phyloP scores from a whole-genome alignment of 2,329 filamentous ascomycete genomes.

The Penicillium brevicompactum region DNA sequence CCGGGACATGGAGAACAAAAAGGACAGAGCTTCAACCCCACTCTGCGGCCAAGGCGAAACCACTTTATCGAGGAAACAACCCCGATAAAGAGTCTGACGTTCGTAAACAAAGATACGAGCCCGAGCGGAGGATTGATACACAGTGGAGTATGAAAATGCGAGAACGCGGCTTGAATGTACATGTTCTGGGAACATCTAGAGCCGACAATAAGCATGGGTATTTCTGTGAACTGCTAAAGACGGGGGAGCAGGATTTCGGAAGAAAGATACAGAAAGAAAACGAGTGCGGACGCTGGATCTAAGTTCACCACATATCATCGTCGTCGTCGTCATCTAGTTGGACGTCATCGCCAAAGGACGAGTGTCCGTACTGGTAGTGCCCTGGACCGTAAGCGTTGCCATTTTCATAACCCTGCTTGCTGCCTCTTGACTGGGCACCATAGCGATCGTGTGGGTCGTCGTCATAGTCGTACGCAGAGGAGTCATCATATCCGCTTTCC shows the following conservation, averaged over 20 bases:
- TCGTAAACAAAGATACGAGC: slow-evolving; percentile 2
- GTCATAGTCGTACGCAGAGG: slow-evolving; percentile 56
- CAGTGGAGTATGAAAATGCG: slow-evolving; percentile 4
- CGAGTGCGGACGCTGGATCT: slow-evolving; percentile 23
- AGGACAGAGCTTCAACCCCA: no score
- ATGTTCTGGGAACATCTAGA: slow-evolving; percentile 28
- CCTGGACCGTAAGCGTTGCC: slow-evolving; percentile 38
- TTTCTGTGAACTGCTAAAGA: slow-evolving; percentile 31
- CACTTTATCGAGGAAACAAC: no score
- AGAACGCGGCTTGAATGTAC: slow-evolving; percentile 28
- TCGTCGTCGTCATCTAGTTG: slow-evolving; percentile 49
- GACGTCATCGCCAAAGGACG: slow-evolving; percentile 44
- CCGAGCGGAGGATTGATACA: neutral
- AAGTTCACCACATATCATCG: slow-evolving; percentile 52
- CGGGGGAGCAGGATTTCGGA: slow-evolving; percentile 25
- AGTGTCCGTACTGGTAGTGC: slow-evolving; percentile 44
- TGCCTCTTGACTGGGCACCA: slow-evolving; percentile 40
- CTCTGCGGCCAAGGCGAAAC: no score
- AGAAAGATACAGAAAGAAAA: slow-evolving; percentile 14
- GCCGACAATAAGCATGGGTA: slow-evolving; percentile 34
- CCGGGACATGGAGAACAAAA: neutral
- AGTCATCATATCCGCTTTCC: slow-evolving; percentile 51
- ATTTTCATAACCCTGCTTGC: slow-evolving; percentile 43
- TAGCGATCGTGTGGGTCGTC: slow-evolving; percentile 43
- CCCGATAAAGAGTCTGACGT: no score